phyloP scores from a whole-genome alignment of 164 flowering plant genomes.

The Magnolia kwangsiensis region DNA sequence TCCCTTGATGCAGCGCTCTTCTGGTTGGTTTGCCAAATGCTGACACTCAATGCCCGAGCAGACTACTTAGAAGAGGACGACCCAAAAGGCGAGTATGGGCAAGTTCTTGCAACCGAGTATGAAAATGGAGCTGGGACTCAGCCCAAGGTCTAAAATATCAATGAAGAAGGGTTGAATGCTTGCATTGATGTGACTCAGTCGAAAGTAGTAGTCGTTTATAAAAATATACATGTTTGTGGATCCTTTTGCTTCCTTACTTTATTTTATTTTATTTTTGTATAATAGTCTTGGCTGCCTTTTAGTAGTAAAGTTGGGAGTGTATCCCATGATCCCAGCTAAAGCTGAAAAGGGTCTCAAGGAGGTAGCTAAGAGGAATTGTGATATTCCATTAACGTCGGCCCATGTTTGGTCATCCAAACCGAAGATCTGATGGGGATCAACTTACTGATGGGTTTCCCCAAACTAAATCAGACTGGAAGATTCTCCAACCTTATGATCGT shows the following conservation, averaged over 20 bases:
- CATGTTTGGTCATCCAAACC: too few species aligned
- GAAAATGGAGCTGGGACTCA: background rate
- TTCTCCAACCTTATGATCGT: too few species aligned
- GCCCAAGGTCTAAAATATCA: background rate
- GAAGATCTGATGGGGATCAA: too few species aligned
- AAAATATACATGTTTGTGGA: background rate
- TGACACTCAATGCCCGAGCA: slow-evolving; percentile 34
- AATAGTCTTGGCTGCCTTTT: too few species aligned
- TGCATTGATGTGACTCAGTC: background rate
- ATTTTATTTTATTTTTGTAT: too few species aligned
- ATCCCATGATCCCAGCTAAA: too few species aligned
- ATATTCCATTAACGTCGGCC: too few species aligned
- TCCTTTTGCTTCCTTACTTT: background rate
- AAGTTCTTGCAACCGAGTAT: slow-evolving; percentile 27
- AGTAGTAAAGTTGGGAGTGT: too few species aligned
- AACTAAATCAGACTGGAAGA: too few species aligned
- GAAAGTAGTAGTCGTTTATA: background rate
- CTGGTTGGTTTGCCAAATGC: slow-evolving; percentile 48
- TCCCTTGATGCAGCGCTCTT: slow-evolving; percentile 39
- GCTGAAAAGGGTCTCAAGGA: too few species aligned
- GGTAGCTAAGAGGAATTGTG: too few species aligned
- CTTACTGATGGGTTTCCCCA: too few species aligned
- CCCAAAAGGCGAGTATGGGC: slow-evolving; percentile 38
- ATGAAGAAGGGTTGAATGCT: background rate
- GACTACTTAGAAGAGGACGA: slow-evolving; percentile 36